Base-by-base conservation (phyloP, 2,329 filamentous ascomycete genomes). In the Magnaporthiopsis poae region DNA sequence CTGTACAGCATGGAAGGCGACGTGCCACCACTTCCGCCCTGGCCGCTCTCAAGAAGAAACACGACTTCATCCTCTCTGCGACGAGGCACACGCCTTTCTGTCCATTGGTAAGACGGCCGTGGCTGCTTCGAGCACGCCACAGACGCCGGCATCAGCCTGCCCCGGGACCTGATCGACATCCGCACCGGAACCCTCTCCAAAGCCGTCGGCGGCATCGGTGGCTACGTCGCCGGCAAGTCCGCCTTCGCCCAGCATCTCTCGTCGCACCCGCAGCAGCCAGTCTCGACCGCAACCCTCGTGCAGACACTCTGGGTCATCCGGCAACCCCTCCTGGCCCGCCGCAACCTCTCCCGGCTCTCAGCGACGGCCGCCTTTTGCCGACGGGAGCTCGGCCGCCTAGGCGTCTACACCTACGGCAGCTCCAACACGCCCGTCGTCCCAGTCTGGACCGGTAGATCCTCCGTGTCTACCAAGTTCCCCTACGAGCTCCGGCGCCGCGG, bases 51-150 rank as follows among this genome's bases (percentile, higher is more conserved):
- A 70, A 70, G 60, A 60, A 63, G 3, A 18, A 59, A 0, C 68
- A 70, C 35, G 46, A 60, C 15, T 70, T 70, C 21, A 63, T 62
- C 4, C 60, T 70, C 1, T 70, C 31, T 70, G 69, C 64, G 68
- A 70, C 60, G 69, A 70, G 33, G 66, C 68, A 0, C 68, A 69
- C 36, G 69, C 69, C 0, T 69, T 70, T 25, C 61, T 70, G 1
- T 68, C 69, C 2, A 61, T 69, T 3, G 69, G 69, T 0, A 66
- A 62, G 39, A 70, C 65, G 15, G 69, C 8, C 66, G 65, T 5
- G 69, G 69, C 31, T 70, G 68, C 25, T 33, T 70, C 29, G 69
- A 70, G 46, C 62, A 68, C 63, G 69, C 68, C 68, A 70, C 68
- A 18, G 66, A 70, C 29, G 63, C 61, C 0, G 56, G 56, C 15